These are phyloP conservation scores for Yarrowia bubula DNA, from an alignment of 805 yeast genomes.

Conservation along the genomic window DNA sequence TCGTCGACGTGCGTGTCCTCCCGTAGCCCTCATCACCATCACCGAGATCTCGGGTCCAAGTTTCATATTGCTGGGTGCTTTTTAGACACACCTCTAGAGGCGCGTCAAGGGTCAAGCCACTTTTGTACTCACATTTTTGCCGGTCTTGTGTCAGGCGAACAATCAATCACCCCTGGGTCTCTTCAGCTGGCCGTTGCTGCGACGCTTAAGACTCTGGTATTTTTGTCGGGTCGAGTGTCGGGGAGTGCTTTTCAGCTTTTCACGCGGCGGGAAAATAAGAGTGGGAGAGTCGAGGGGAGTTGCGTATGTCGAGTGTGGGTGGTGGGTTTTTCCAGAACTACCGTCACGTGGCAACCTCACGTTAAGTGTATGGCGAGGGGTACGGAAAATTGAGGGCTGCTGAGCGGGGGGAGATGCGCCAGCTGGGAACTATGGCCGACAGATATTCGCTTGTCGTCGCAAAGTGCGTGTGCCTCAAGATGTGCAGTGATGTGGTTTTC, in stretches of 20 bases:
- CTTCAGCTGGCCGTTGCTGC: conserved; percentile 22
- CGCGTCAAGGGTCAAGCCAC: conserved; percentile 12
- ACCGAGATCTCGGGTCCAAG: background rate
- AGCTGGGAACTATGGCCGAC: background rate
- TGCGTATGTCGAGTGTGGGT: conserved; percentile 16
- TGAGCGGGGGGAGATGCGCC: background rate
- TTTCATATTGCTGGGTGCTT: background rate
- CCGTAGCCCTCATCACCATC: background rate
- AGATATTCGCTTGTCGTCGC: conserved; percentile 18
- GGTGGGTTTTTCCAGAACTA: conserved; percentile 14
- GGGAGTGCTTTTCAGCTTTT: conserved; percentile 26
- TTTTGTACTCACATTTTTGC: conserved; percentile 21
- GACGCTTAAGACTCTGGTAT: background rate
- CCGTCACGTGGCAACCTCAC: conserved; percentile 17
- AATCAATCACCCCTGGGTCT: conserved; percentile 26
- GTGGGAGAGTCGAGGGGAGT: conserved; percentile 26
- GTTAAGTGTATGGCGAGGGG: background rate
- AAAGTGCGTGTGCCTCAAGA: conserved; percentile 20
- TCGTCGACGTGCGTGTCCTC: background rate
- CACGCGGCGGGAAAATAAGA: conserved; percentile 26
- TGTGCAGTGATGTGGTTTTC: conserved; percentile 23
- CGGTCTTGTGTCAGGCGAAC: conserved; percentile 11
- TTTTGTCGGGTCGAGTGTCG: conserved; percentile 20
- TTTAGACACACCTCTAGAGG: background rate
- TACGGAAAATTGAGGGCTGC: background rate